Percentiles rank a stretch among this genome's conserved stretches.
Conservation (phyloP, 768 basidiomycete species). For the Leccinum obscurum region DNA sequence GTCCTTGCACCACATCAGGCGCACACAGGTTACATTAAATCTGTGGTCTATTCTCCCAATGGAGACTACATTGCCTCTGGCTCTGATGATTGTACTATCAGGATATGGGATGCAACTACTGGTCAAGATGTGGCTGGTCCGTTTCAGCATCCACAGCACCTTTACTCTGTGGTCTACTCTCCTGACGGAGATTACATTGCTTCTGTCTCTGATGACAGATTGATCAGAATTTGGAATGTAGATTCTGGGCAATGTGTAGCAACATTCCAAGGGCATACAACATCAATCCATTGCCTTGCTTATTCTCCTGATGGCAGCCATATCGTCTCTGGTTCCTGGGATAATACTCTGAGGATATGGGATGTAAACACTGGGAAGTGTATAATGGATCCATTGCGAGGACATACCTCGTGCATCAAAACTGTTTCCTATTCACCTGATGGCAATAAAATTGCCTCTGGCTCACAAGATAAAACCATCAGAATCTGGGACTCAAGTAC, state of each 20-base stretch:
- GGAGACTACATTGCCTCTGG: conserved; percentile 19
- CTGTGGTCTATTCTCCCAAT: conserved; percentile 29
- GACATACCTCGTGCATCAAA: not conserved
- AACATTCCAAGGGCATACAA: conserved; percentile 6
- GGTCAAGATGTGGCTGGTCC: conserved; percentile 16
- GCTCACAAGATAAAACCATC: conserved; percentile 14
- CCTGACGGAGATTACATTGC: conserved; percentile 23
- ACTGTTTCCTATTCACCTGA: conserved; percentile 29
- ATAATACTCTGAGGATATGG: conserved; percentile 17
- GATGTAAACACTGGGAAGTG: conserved; percentile 7
- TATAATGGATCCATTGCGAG: conserved; percentile 10
- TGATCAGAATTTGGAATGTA: conserved; percentile 20
- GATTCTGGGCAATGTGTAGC: conserved; percentile 7
- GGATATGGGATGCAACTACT: conserved; percentile 22
- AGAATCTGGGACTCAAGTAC: conserved; percentile 21
- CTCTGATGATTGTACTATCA: conserved; percentile 14
- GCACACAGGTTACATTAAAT: not conserved
- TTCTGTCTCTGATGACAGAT: conserved; percentile 17
- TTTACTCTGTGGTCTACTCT: conserved; percentile 19
- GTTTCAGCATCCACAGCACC: conserved; percentile 2
- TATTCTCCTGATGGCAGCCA: conserved; percentile 16
- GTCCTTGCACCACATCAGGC: conserved; percentile 4
- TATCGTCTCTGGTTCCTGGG: conserved; percentile 14
- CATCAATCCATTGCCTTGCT: conserved; percentile 5
- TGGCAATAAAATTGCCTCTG: conserved; percentile 18